A percentile compares a stretch with the other conserved stretches of the same genome.
These are phyloP conservation scores for Madurella mycetomatis DNA, from an alignment of 2,329 filamentous ascomycete species.

Conservation along the genomic window DNA sequence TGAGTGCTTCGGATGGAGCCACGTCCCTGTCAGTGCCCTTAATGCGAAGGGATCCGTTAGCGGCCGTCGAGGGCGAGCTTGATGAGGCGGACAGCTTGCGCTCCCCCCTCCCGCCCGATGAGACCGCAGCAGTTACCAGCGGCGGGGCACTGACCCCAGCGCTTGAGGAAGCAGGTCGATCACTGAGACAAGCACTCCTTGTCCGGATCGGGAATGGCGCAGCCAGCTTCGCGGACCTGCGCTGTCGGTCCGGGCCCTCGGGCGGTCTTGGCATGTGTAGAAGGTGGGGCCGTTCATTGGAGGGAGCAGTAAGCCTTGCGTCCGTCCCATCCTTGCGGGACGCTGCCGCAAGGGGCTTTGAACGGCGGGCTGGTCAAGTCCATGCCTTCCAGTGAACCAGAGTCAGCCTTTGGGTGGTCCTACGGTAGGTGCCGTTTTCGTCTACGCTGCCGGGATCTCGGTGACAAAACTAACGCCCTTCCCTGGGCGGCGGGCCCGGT, in stretches of 20 bases:
- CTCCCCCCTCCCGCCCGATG: neutral
- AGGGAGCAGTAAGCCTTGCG: no score
- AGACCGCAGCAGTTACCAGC: constrained; percentile 6
- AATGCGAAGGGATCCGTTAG: constrained; percentile 15
- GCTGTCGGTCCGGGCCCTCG: constrained; percentile 18
- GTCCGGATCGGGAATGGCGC: constrained; percentile 21
- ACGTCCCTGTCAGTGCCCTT: constrained; percentile 15
- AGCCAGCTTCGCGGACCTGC: constrained; percentile 11
- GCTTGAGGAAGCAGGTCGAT: constrained; percentile 21
- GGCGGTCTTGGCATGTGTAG: constrained; percentile 16
- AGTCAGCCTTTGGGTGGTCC: no score
- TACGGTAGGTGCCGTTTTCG: no score
- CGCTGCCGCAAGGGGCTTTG: no score
- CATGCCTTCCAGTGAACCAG: no score
- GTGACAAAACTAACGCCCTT: no score
- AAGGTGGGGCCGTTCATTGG: constrained; percentile 2
- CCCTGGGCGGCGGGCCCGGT: no score
- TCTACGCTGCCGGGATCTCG: no score
- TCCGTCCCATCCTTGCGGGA: no score
- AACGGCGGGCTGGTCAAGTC: no score
- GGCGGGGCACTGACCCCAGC: constrained; percentile 19
- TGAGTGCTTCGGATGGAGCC: neutral
- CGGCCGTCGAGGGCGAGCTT: neutral
- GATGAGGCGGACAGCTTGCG: neutral
- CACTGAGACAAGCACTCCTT: constrained; percentile 21